phyloP scores from a whole-genome alignment of 2,329 filamentous ascomycete species.

The Biscogniauxia mediterranea region DNA sequence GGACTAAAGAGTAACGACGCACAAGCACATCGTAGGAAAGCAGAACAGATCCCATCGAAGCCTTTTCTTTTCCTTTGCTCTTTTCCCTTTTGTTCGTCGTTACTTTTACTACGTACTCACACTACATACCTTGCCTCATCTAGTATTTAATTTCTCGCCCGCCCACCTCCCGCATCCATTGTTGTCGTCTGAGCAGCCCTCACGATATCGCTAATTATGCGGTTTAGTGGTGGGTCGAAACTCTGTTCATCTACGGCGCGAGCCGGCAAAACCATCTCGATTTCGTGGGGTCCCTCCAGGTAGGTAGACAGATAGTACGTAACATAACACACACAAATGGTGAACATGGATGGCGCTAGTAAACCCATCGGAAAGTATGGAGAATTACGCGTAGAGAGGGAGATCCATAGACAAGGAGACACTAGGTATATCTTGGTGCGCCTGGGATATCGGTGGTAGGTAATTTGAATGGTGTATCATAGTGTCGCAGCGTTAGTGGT shows the following conservation, averaged over 20 bases:
- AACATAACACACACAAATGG: neutral
- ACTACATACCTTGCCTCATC: neutral
- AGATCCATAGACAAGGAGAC: neutral
- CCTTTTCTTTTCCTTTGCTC: neutral
- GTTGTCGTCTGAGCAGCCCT: neutral
- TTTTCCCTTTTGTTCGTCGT: no score
- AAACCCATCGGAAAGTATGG: neutral
- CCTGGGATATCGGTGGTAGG: neutral
- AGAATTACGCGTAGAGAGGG: neutral
- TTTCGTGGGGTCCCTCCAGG: constrained; percentile 1
- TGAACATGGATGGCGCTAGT: neutral
- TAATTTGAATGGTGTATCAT: neutral
- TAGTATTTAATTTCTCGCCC: neutral
- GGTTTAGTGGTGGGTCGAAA: neutral
- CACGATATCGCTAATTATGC: neutral
- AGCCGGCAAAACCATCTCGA: constrained; percentile 9
- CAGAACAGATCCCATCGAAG: constrained; percentile 2
- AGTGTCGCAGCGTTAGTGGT: neutral
- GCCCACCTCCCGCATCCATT: neutral
- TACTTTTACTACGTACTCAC: no score
- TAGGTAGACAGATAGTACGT: neutral
- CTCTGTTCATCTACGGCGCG: constrained; percentile 10
- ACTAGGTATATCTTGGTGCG: neutral
- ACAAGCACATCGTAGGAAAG: neutral
- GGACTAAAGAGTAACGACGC: neutral